Base-by-base conservation (phyloP, 2,329 filamentous ascomycete genomes). In the Dothidotthia symphoricarpi region DNA sequence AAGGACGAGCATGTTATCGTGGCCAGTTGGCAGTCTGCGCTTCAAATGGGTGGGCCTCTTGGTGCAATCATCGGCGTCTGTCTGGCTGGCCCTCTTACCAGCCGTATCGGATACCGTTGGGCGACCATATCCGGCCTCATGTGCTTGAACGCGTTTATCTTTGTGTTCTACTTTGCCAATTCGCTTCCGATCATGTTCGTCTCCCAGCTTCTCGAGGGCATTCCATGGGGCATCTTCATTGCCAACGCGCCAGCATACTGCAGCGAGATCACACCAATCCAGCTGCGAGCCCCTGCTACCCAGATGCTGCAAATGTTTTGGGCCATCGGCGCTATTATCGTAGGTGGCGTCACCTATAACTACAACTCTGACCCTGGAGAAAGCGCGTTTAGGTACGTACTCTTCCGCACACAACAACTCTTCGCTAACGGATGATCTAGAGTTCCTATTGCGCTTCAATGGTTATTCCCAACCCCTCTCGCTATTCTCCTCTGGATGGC, bases 271-370 rank as follows among this genome's bases (percentile, higher is more conserved):
- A 77, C 80, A 3, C 80, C 80, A 1, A 71, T 83, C 35, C 67
- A 67, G 54, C 63, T 83, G 37, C 66, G 79, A 59, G 80, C 75
- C 36, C 74, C 77, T 14, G 73, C 72, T 4, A 83, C 80, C 2
- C 75, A 78, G 63, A 82, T 78, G 74, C 52, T 83, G 62, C 80
- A 83, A 66, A 82, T 82, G 78, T 80, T 78, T 68, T 83, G 79
- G 79, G 75, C 78, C 13, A 76, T 83, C 55, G 80, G 79, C 16
- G 61, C 66, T 24, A 82, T 83, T 57, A 79, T 83, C 41, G 80
- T 82, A 16, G 75, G 71, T 22, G 78, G 65, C 42, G 71, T 78
- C 43, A 76, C 75, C 34, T 82, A 77, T 59, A 55, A 63, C 31
- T 81, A 79, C 67, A 69, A 79, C 41, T 25, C 19, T 6, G 34